Evolutionary conservation across 148 eudicot species (phyloP).

Genomic region (Chenopodium berlandieri): DNA sequence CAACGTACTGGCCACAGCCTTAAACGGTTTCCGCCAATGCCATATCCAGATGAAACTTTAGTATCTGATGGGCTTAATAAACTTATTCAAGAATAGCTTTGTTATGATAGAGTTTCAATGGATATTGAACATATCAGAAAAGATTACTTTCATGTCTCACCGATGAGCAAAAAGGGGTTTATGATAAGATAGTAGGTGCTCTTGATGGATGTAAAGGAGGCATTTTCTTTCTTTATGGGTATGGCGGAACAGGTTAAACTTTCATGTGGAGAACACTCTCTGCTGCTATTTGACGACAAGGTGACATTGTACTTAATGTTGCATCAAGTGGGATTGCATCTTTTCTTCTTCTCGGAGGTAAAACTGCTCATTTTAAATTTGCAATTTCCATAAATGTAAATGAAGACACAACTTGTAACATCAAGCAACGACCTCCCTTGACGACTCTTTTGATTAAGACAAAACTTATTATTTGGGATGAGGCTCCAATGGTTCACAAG

Average conservation of each 20-base stretch:
- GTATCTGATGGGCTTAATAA: neutral
- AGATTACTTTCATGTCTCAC: neutral
- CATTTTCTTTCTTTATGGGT: neutral
- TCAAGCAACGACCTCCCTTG: neutral
- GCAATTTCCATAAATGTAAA: neutral
- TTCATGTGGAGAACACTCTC: slow-evolving; percentile 5
- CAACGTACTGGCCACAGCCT: neutral
- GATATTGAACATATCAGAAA: neutral
- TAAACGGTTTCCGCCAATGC: neutral
- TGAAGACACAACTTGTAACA: neutral
- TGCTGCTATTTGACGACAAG: neutral
- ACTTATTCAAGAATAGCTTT: neutral
- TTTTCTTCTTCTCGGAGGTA: neutral
- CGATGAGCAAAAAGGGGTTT: neutral
- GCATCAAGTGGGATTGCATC: no score
- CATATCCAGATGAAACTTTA: neutral
- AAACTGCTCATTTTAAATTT: neutral
- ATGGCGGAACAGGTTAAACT: slow-evolving; percentile 7
- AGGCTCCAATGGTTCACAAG: neutral
- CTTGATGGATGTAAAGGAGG: neutral
- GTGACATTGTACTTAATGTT: neutral
- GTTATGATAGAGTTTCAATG: neutral
- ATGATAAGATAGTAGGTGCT: neutral
- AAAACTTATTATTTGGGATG: slow-evolving; percentile 9
- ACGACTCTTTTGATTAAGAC: neutral